These are phyloP conservation scores for Ehretia macrophylla DNA, from an alignment of 257 asterid species.

Conservation along the genomic window DNA sequence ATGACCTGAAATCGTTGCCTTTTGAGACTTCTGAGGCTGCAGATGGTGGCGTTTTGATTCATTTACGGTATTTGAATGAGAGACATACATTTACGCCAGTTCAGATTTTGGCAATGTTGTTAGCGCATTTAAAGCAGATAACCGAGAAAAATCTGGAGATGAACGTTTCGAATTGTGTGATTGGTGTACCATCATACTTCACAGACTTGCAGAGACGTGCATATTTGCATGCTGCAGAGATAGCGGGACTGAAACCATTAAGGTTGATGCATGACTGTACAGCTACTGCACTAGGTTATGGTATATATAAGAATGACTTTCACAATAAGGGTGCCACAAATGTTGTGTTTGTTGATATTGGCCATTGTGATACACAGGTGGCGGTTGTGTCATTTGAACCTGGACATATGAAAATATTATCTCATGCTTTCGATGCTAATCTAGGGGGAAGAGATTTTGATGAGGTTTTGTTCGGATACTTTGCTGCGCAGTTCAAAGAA, in stretches of 20 bases:
- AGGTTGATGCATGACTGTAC: constrained; percentile 93
- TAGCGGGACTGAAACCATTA: constrained; percentile 74
- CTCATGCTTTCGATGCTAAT: constrained; percentile 83
- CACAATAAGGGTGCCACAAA: constrained; percentile 46
- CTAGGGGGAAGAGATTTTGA: constrained; percentile 96
- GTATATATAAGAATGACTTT: constrained; percentile 79
- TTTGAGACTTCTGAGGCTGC: constrained; percentile 71
- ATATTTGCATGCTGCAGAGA: constrained; percentile 85
- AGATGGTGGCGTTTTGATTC: constrained; percentile 76
- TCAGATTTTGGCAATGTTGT: constrained; percentile 80
- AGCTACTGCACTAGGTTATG: constrained; percentile 90
- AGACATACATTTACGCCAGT: constrained; percentile 64
- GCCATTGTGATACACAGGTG: constrained; percentile 95
- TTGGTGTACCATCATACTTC: constrained; percentile 80
- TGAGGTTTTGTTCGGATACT: constrained; percentile 74
- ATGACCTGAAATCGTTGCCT: constrained; percentile 66
- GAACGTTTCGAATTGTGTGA: constrained; percentile 62
- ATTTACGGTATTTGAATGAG: constrained; percentile 58
- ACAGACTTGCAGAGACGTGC: constrained; percentile 85
- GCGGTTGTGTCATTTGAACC: constrained; percentile 70
- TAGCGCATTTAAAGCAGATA: constrained; percentile 74
- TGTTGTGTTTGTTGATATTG: constrained; percentile 85
- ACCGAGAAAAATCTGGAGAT: constrained; percentile 68
- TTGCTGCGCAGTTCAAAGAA: constrained; percentile 65
- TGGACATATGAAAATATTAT: constrained; percentile 70